phyloP scores from a whole-genome alignment of 768 basidiomycete genomes.

The Amanita inopinata region DNA sequence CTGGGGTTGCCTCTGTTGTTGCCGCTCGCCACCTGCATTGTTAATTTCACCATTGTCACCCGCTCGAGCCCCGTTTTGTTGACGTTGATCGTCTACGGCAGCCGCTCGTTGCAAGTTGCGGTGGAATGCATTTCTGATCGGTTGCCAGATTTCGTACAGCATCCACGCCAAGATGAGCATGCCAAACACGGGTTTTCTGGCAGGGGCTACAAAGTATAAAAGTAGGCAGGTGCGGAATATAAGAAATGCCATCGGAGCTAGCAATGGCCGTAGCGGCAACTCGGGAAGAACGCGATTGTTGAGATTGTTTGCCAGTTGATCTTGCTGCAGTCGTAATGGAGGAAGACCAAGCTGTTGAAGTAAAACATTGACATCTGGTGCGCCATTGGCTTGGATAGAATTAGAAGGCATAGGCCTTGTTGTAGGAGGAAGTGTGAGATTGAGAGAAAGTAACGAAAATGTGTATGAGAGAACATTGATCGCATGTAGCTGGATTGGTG shows the following conservation, averaged over 20 bases:
- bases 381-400: background rate
- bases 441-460: conserved; percentile 35
- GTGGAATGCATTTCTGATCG: conserved; percentile 39
- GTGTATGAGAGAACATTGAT: conserved; percentile 53
- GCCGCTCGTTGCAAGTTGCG: conserved; percentile 27
- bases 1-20: conserved; percentile 14
- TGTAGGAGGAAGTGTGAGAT: conserved; percentile 18
- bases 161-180: conserved; percentile 60
- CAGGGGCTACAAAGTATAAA: conserved; percentile 70
- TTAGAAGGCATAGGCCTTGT: conserved; percentile 28
- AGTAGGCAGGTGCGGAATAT: conserved; percentile 56
- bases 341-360: conserved; percentile 60
- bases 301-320: conserved; percentile 17
- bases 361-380: conserved; percentile 41
- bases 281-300: conserved; percentile 24
- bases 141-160: conserved; percentile 67
- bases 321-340: conserved; percentile 26
- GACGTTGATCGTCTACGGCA: conserved; percentile 21
- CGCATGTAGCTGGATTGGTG: conserved; percentile 53
- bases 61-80: conserved; percentile 11
- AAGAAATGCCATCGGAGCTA: conserved; percentile 62
- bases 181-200: conserved; percentile 62
- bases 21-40: conserved; percentile 10
- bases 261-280: conserved; percentile 51
- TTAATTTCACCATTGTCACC: conserved; percentile 13